Evolutionary conservation across 2,329 filamentous ascomycete genomes (phyloP).

Genomic region (Hirsutella thompsonii): DNA sequence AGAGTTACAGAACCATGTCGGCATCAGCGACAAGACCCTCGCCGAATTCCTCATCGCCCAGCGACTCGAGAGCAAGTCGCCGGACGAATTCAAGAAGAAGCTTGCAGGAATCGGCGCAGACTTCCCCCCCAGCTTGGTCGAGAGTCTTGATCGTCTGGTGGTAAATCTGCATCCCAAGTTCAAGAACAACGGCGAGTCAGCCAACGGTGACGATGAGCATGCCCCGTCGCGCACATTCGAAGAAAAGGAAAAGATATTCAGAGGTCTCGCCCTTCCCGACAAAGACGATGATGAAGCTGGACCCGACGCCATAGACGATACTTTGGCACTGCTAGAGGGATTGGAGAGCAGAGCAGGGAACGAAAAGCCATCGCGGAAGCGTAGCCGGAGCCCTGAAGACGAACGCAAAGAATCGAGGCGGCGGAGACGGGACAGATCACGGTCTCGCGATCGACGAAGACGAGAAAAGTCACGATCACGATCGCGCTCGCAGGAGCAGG

Average conservation of each 20-base stretch:
- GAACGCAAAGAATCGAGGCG: conserved; percentile 27
- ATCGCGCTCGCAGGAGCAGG: conserved; percentile 23
- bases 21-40: conserved; percentile 84
- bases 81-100: conserved; percentile 62
- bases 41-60: conserved; percentile 94
- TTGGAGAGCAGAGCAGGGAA: conserved; percentile 55
- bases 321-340: conserved; percentile 79
- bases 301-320: conserved; percentile 74
- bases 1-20: conserved; percentile 87
- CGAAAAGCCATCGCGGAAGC: conserved; percentile 36
- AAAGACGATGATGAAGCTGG: conserved; percentile 33
- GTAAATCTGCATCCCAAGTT: conserved; percentile 84
- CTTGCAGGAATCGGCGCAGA: conserved; percentile 66
- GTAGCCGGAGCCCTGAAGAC: conserved; percentile 45
- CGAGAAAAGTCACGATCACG: conserved; percentile 21
- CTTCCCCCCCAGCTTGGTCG: conserved; percentile 74
- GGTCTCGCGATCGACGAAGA: conserved; percentile 27
- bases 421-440: conserved; percentile 25
- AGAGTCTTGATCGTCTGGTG: conserved; percentile 83
- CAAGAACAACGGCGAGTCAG: conserved; percentile 41
- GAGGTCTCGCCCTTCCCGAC: conserved; percentile 77
- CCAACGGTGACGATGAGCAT: conserved; percentile 26
- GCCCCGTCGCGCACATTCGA: conserved; percentile 35
- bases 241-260: conserved; percentile 80
- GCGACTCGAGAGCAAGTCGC: conserved; percentile 59